These are phyloP conservation scores for Fistulinella prunicolor DNA, from an alignment of 768 basidiomycete species.

Conservation along the genomic window DNA sequence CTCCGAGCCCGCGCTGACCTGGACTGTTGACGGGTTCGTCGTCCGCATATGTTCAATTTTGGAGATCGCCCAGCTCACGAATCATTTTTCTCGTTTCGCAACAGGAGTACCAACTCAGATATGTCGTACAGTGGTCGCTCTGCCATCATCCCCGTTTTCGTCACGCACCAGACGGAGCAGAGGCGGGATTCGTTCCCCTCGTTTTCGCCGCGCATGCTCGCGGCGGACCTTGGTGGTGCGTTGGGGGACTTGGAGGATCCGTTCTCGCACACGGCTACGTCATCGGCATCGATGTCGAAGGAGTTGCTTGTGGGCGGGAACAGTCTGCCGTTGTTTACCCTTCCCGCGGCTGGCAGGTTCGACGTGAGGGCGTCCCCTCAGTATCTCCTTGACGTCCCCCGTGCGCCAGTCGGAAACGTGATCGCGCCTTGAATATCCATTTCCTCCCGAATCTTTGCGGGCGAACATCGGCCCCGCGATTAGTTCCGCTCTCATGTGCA, in stretches of 20 bases:
- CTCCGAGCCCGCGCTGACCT: slow-evolving; percentile 22
- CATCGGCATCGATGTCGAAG: slow-evolving; percentile 23
- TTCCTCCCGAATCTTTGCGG: not conserved
- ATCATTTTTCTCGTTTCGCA: not conserved
- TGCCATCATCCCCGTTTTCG: slow-evolving; percentile 41
- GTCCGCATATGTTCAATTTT: not conserved
- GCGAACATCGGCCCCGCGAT: not conserved
- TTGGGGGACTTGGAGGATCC: slow-evolving; percentile 24
- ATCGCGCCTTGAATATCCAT: not conserved
- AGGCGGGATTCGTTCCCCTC: slow-evolving; percentile 51
- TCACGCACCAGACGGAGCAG: slow-evolving; percentile 43
- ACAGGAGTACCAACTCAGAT: slow-evolving; percentile 24
- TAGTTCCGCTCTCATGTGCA: not conserved
- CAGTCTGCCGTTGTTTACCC: slow-evolving; percentile 11
- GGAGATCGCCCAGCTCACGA: slow-evolving; percentile 1
- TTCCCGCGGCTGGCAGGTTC: slow-evolving; percentile 20
- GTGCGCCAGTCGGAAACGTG: slow-evolving; percentile 15
- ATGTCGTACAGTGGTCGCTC: slow-evolving; percentile 20
- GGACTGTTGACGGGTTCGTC: slow-evolving; percentile 29
- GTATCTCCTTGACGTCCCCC: slow-evolving; percentile 18
- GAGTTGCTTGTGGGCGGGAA: slow-evolving; percentile 24
- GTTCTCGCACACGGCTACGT: slow-evolving; percentile 21
- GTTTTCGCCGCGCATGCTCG: slow-evolving; percentile 42
- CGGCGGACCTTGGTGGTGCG: slow-evolving; percentile 39
- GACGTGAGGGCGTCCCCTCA: slow-evolving; percentile 19